These are phyloP conservation scores for Pestalotiopsis sp. DNA, from an alignment of 2,329 filamentous ascomycete species.

Conservation along the genomic window DNA sequence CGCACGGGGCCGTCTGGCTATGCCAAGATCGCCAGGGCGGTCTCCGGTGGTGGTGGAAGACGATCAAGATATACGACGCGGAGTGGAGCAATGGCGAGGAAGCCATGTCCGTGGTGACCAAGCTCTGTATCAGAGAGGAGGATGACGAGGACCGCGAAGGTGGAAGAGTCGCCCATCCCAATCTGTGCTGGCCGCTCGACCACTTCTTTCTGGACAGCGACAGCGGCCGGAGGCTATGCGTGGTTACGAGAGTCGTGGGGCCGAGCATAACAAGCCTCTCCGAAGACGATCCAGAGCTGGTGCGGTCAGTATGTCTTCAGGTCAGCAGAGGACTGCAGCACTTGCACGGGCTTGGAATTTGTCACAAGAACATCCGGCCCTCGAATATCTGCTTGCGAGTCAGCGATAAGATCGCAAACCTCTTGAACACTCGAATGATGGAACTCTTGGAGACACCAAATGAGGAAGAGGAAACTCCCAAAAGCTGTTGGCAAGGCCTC, in stretches of 20 bases:
- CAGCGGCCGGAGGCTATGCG: constrained; percentile 1
- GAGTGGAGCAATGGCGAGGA: too few relatives aligned
- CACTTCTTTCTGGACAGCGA: constrained; percentile 2
- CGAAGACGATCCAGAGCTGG: background rate
- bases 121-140: too few relatives aligned
- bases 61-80: too few relatives aligned
- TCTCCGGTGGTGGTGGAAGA: too few relatives aligned
- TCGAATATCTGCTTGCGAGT: constrained; percentile 10
- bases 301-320: constrained; percentile 3
- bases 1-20: too few relatives aligned
- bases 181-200: background rate
- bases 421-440: background rate
- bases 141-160: too few relatives aligned
- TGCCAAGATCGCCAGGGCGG: too few relatives aligned
- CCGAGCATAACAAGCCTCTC: background rate
- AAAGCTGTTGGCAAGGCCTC: background rate
- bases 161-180: background rate
- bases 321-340: background rate
- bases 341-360: background rate
- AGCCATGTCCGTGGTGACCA: too few relatives aligned
- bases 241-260: constrained; percentile 7
- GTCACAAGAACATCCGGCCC: constrained; percentile 11
- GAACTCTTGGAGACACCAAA: background rate
- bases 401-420: background rate
- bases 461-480: background rate